Base-by-base conservation (phyloP, 2,329 filamentous ascomycete species). In the Pseudocercospora fijiensis region DNA sequence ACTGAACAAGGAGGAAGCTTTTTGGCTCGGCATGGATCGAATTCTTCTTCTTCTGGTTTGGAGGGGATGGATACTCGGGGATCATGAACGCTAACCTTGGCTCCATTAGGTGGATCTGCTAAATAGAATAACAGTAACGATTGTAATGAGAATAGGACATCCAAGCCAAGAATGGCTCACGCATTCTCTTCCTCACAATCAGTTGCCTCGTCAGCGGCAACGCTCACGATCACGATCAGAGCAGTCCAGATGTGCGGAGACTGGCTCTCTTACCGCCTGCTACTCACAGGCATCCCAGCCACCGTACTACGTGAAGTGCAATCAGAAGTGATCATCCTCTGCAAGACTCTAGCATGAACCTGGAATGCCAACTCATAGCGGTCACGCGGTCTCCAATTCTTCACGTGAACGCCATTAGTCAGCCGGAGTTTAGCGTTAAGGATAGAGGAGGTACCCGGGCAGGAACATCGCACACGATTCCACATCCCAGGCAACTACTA, bases 91-190 rank as follows among this genome's bases (percentile, higher is more conserved):
- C 22, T 53, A 26, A 53, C 2, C 3, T 28, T 28, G 49, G 49
- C 26, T n/a, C 22, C 24, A n/a, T 4, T 4, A 26, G 16, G 26
- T 41, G 16, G 16, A 26, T 43, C 43, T 45, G 55, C 55, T 57
- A 57, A 53, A 62, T 51, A 65, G 41, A 58, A 37, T 47, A 41
- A 57, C 64, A 62, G 61, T 66, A 64, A 66, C 61, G 64, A 66
- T 63, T 51, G 58, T 64, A 64, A 66, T 52, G 47, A 64, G 22
- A 22, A 49, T 49, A 22, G 20, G 45, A 49, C 45, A 11, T 49
- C 20, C 22, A 49, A 49, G 8, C 16, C 37, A n/a, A 41, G n/a
- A 41, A 18, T 41, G 37, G 16, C 37, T 7, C 37, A 41, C 45
- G 13, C 2, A 49, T 18, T 20, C 45, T 16, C 11, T 49, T 7